Evolutionary conservation across 768 basidiomycete species (phyloP).

Genomic region (Phlebiopsis flavidoalba): DNA sequence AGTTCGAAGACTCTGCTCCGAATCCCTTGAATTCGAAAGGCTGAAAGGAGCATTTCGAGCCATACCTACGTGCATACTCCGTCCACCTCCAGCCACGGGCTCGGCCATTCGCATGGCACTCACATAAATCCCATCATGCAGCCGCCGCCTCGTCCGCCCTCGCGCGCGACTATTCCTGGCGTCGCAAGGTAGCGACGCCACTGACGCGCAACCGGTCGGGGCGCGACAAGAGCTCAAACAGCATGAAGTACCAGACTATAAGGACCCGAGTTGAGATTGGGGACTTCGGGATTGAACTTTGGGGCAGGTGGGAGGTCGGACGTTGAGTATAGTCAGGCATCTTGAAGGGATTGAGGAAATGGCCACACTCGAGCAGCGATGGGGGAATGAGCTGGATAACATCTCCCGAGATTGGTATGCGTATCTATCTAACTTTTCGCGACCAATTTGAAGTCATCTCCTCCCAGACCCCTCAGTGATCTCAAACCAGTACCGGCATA

Average conservation of each 20-base stretch:
- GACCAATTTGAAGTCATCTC: not conserved
- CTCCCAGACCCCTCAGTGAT: slow-evolving; percentile 46
- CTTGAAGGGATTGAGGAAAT: slow-evolving; percentile 60
- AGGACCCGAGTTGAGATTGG: slow-evolving; percentile 64
- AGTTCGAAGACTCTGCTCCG: slow-evolving; percentile 81
- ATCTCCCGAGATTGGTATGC: slow-evolving; percentile 58
- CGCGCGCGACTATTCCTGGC: slow-evolving; percentile 69
- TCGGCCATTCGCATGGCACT: slow-evolving; percentile 62
- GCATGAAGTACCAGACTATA: slow-evolving; percentile 77
- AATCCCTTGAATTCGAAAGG: slow-evolving; percentile 85
- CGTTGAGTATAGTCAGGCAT: slow-evolving; percentile 62
- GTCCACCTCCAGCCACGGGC: slow-evolving; percentile 58
- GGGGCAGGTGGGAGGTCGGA: slow-evolving; percentile 65
- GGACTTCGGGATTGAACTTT: slow-evolving; percentile 44
- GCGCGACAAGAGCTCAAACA: slow-evolving; percentile 61
- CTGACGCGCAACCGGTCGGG: slow-evolving; percentile 37
- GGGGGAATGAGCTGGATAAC: slow-evolving; percentile 77
- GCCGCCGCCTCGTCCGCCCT: slow-evolving; percentile 87
- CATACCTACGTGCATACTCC: slow-evolving; percentile 84
- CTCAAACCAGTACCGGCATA: slow-evolving; percentile 84
- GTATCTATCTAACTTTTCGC: not conserved
- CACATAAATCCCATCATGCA: slow-evolving; percentile 79
- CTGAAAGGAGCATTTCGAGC: slow-evolving; percentile 97
- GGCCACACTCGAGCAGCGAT: slow-evolving; percentile 71
- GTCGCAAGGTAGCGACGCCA: slow-evolving; percentile 59